Evolutionary conservation across 139 green algal genomes (phyloP), one percentile per base, ranked within the genome.

Genomic region (Picochlorum sp.): DNA sequence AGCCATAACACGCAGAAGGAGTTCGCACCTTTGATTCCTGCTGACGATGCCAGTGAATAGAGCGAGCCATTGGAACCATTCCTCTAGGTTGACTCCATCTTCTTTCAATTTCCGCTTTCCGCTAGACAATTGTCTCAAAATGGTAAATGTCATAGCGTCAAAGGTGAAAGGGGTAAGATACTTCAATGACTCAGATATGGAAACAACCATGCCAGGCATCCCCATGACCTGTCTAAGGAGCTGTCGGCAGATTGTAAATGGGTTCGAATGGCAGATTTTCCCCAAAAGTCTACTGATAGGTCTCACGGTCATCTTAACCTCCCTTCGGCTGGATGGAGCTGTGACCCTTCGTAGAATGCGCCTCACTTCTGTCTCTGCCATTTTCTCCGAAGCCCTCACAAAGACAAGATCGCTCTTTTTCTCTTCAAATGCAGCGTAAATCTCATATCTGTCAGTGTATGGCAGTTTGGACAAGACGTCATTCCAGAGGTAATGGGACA

Each of bases 61-160:
- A 3, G 83, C 74, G 41, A 92, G 75, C 62, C 65, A 78, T 75
- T 86, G 76, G 54, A 66, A 72, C 87, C 87, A 95, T 66, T 85
- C 78, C 23, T 78, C 66, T 20, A 93, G 71, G 78, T 93, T 92
- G 56, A 85, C 69, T 18, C 87, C 87, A 66, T 95, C 87, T 24
- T 87, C 80, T 79, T 89, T 89, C 60, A 89, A 57, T 54, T 86
- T 85, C 20, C 69, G 56, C 30, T 74, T 69, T 7, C 49, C 51
- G 10, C 59, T 57, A 6, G 68, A 57, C 23, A 90, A 74, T 47
- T 77, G 67, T 16, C 76, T 62, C 9, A 94, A 75, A 9, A 92
- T 76, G 41, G 81, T 66, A 58, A 86, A 95, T 13, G 81, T 83
- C 41, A 92, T 74, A 44, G 77, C 75, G 47, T 90, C 84, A 60